Evolutionary conservation across 2,329 filamentous ascomycete species (phyloP), one percentile per base, ranked within the genome.

Genomic region (Fusarium annulatum): DNA sequence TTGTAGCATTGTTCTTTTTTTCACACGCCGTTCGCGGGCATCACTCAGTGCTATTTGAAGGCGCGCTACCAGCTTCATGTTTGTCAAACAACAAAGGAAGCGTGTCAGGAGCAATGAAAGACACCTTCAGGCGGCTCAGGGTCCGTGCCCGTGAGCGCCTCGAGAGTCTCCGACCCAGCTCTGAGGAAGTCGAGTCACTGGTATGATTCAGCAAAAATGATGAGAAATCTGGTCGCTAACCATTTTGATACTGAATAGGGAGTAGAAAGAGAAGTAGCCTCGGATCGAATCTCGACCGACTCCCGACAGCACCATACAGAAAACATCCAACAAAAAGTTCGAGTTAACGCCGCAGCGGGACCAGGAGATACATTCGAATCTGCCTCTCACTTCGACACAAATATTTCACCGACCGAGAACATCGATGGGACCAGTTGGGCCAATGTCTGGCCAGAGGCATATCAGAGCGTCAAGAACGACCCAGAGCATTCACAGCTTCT

Each of bases 391-490:
- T n/a, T 6, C 3, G 9, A 0, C 6, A 2, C 19, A 8, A 8
- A 12, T 0, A 1, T 6, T 39, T 8, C 11, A 7, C 12, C 21
- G 1, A 7, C 1, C 14, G 41, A 16, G 5, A 23, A 3, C 2
- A 23, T 42, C 5, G 14, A 42, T 23, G 0, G 7, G 2, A 7
- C 21, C 2, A 23, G 14, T 7, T 42, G n/a, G n/a, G 1, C 2
- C 1, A 23, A 42, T 10, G 3, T 42, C 3, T 42, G n/a, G 21
- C 1, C n/a, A 0, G 41, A 42, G 41, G 41, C 41, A 1, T 42
- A 42, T 0, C 21, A 42, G 5, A 23, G 7, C 0, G 14, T 23
- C n/a, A 42, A 16, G 0, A 10, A 0, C 4, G 14, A n/a, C 5
- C 41, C n/a, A 42, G 14, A 42, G 9, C n/a, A 23, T 23, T 23